Evolutionary conservation across 1,284 basidiomycete species (phyloP).

Genomic region (Cutaneotrichosporon cavernicola): DNA sequence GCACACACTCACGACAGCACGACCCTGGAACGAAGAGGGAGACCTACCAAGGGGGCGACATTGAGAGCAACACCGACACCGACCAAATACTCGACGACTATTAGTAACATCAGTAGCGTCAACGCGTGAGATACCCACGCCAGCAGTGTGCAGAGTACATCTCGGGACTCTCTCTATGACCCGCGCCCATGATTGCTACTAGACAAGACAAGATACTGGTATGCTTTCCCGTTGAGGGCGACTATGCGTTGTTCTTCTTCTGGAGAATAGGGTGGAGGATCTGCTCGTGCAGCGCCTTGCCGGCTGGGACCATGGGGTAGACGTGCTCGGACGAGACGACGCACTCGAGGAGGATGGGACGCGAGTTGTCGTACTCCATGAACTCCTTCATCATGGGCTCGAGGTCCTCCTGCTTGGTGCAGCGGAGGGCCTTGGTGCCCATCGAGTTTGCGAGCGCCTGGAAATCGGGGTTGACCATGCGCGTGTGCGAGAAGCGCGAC

Average conservation of each 20-base stretch:
- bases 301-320: conserved; percentile 80
- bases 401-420: conserved; percentile 69
- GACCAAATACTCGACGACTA: no score
- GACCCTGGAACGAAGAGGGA: no score
- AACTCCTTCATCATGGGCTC: conserved; percentile 98
- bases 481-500: conserved; percentile 86
- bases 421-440: conserved; percentile 86
- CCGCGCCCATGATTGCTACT: conserved; percentile 1
- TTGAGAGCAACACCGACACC: no score
- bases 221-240: not conserved
- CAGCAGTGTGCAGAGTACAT: not conserved
- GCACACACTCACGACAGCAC: no score
- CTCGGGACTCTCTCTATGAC: not conserved
- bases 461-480: conserved; percentile 94
- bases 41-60: no score
- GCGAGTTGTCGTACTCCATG: conserved; percentile 77
- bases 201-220: not conserved
- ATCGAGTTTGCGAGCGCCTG: conserved; percentile 82
- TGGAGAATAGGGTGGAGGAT: conserved; percentile 51
- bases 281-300: conserved; percentile 88
- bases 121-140: not conserved
- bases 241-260: conserved; percentile 1
- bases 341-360: conserved; percentile 89
- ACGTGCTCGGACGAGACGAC: conserved; percentile 85
- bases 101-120: not conserved